Base-by-base conservation (phyloP, 1,139 yeast genomes). In the Pneumocystis wakefieldiae region DNA sequence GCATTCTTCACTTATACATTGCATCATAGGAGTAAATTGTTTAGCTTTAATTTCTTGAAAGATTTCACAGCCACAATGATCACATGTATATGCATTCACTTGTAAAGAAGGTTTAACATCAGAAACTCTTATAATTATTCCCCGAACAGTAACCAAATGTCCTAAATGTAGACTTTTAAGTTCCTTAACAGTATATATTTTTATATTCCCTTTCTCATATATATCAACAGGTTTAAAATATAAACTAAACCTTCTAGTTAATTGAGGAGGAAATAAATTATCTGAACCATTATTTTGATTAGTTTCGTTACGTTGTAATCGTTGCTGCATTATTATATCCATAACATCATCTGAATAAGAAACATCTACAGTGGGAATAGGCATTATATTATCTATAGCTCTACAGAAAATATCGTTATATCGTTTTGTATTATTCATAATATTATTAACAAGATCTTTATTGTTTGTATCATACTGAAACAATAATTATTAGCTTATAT, bases 31-130 rank as follows among this genome's bases (percentile, higher is more conserved):
- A 57, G 87, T 84, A 75, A 89, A 94, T 57, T 89, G 84, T 71
- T 85, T 84, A 42, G 92, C 78, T 69, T 83, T 86, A 69, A 94
- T 95, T 74, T 92, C 97, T 76, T 92, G 98, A 78, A 94, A 94
- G 65, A 90, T 85, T 76, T 94, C 99, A 73, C 83, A 86, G 60
- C 98, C 99, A 78, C 99, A 94, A 70, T 87, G 87, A 74, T 94
- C 98, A 76, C 99, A 94, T 3, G 97, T 88, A 73, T 92, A 94
- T 0, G 98, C 98, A 70, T 87, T 89, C 64, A 92, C 97, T 67
- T 83, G 79, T 8, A 92, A 89, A 7, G 89, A 80, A 5, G 99
- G 99, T 74, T 91, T 92, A 61, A 94, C 98, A 73, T 94, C 98
- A 1, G 96, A 86, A 2, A 91, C 97, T 69, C 98, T 81, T 17